Evolutionary conservation across 495 filamentous ascomycete species (phyloP), one percentile per base, ranked within the genome.

Genomic region (Xylaria castorea): DNA sequence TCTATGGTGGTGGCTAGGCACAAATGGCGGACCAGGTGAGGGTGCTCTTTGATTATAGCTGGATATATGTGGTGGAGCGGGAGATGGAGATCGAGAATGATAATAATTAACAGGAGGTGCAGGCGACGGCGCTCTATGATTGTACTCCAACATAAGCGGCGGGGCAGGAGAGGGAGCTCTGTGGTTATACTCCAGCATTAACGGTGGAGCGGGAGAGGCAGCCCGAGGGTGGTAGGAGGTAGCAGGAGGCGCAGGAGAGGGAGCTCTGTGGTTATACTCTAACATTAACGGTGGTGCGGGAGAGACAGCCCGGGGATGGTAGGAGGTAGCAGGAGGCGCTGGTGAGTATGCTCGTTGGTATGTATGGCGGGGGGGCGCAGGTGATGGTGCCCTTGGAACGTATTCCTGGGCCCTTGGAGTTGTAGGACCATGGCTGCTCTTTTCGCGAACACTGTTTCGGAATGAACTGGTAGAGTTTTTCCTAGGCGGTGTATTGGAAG

Each of bases 111-210:
- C 85, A 65, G 80, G 81, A 75, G 86, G 86, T 55, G 85, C 85
- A 0, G 86, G 85, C 0, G 85, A 84, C 0, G 84, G 85, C n/a
- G 25, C 83, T 86, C 68, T 68, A 22, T 63, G 63, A 27, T 69
- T 73, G 76, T 72, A 73, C 20, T 76, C 57, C 25, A 63, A 70
- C 14, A 77, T 55, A 44, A 22, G 69, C 46, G 44, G 38, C 38
- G 30, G 60, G 5, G 48, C 84, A 38, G 91, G 89, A 18, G 91
- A 92, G n/a, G 89, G 87, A 20, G 86, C 88, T 72, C 89, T 83
- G 25, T 86, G 82, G 42, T 73, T 71, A 60, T 81, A 78, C 12
- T 61, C 58, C 16, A 61, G 22, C 58, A 61, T 61, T 68, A 84
- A 87, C 22, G 85, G 82, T 0, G 82, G 84, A 20, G 38, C 60